phyloP scores from a whole-genome alignment of 2,329 filamentous ascomycete genomes.

The Xylariaceae sp. region DNA sequence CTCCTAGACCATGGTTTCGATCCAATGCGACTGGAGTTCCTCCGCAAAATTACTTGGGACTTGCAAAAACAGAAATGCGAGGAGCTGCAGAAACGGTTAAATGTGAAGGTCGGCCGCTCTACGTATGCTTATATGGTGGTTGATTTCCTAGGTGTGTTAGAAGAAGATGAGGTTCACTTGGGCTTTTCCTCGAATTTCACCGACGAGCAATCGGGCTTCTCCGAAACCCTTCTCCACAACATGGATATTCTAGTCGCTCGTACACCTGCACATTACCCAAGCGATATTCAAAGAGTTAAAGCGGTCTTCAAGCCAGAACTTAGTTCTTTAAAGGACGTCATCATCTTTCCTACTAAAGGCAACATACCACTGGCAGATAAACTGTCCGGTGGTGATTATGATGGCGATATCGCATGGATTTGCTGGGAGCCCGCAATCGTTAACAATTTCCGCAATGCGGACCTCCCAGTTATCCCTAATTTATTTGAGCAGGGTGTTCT shows the following conservation, averaged over 20 bases:
- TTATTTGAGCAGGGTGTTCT: constrained; percentile 54
- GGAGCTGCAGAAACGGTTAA: constrained; percentile 56
- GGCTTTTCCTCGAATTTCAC: constrained; percentile 68
- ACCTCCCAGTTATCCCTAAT: constrained; percentile 48
- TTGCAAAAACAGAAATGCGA: constrained; percentile 58
- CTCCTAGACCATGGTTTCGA: constrained; percentile 65
- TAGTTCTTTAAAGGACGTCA: constrained; percentile 72
- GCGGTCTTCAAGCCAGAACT: constrained; percentile 62
- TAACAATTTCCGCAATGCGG: constrained; percentile 65
- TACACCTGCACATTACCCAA: constrained; percentile 68
- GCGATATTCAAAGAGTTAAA: constrained; percentile 72
- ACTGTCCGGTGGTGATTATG: constrained; percentile 79
- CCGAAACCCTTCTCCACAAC: constrained; percentile 56
- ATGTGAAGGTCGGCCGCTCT: constrained; percentile 63
- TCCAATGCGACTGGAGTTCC: constrained; percentile 48
- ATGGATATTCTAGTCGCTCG: constrained; percentile 68
- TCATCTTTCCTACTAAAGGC: constrained; percentile 73
- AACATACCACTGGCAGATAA: constrained; percentile 66
- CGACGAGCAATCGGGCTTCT: constrained; percentile 55
- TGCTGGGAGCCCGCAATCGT: constrained; percentile 73
- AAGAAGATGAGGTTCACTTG: constrained; percentile 69
- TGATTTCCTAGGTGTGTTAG: constrained; percentile 64
- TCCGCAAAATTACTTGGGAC: constrained; percentile 51
- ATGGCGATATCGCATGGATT: constrained; percentile 77
- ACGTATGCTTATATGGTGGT: constrained; percentile 68